These are phyloP conservation scores for Corchorus olitorius DNA, from an alignment of 345 rosid genomes.

Conservation along the genomic window DNA sequence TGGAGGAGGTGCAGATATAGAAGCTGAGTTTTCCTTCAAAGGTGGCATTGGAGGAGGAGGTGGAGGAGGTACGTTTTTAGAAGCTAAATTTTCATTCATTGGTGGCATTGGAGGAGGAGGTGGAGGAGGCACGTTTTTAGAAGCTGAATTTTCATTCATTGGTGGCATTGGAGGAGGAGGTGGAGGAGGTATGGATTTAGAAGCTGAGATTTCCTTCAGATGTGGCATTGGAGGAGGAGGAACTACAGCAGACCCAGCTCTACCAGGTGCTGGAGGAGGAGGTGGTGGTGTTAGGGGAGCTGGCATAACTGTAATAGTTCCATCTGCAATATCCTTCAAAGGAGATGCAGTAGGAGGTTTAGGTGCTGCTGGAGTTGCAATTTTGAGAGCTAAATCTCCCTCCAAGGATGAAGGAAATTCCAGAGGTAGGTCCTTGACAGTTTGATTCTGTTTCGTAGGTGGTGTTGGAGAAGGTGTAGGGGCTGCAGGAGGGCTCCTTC, in stretches of 20 bases:
- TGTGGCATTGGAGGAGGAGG: slow-evolving; percentile 10
- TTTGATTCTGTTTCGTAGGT: slow-evolving; percentile 8
- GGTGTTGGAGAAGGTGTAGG: slow-evolving; percentile 27
- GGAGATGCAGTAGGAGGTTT: slow-evolving; percentile 29
- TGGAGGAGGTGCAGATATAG: slow-evolving; percentile 34
- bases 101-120: slow-evolving; percentile 29
- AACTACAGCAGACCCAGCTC: slow-evolving; percentile 18
- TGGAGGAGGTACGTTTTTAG: slow-evolving; percentile 8
- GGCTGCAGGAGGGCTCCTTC: slow-evolving; percentile 10
- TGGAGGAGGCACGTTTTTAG: slow-evolving; percentile 10
- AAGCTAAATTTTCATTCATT: slow-evolving; percentile 18
- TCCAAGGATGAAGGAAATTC: not conserved
- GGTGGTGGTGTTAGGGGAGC: slow-evolving; percentile 28
- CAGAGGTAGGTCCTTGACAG: not conserved
- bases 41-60: slow-evolving; percentile 34
- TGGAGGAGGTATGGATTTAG: slow-evolving; percentile 27
- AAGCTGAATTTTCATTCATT: slow-evolving; percentile 26
- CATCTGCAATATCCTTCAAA: slow-evolving; percentile 24
- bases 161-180: too few relatives aligned
- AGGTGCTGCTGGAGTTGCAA: slow-evolving; percentile 14
- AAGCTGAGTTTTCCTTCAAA: slow-evolving; percentile 28
- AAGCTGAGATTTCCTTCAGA: slow-evolving; percentile 14
- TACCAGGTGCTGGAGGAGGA: slow-evolving; percentile 23
- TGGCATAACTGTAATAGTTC: too few relatives aligned
- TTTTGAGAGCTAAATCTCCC: not conserved